Conservation (phyloP, 2,329 filamentous ascomycete species). For the Aspergillus hortae region DNA sequence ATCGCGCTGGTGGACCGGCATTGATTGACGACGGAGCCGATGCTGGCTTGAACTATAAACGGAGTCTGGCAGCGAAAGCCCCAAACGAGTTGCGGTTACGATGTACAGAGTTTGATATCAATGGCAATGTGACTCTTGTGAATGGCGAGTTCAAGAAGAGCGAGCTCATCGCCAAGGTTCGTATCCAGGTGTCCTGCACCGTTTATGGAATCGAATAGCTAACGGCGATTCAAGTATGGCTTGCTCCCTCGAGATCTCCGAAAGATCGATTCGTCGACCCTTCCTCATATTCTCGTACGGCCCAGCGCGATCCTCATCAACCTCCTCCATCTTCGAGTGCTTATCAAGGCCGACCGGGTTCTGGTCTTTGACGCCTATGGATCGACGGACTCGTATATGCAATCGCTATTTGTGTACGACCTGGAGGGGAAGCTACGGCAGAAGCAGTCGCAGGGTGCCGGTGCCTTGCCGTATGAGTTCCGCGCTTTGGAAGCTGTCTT, state of each 20-base stretch:
- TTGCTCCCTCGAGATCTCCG: slow-evolving; percentile 89
- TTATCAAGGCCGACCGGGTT: slow-evolving; percentile 92
- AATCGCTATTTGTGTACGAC: slow-evolving; percentile 71
- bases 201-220: not conserved
- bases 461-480: slow-evolving; percentile 86
- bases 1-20: slow-evolving; percentile 56
- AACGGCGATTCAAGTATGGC: slow-evolving; percentile 63
- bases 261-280: slow-evolving; percentile 94
- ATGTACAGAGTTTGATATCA: slow-evolving; percentile 92
- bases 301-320: slow-evolving; percentile 93
- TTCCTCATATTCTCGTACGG: slow-evolving; percentile 92
- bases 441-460: slow-evolving; percentile 54
- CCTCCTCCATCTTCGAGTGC: slow-evolving; percentile 87
- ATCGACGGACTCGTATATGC: slow-evolving; percentile 21
- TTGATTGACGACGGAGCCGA: slow-evolving; percentile 59
- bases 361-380: slow-evolving; percentile 89
- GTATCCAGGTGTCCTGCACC: slow-evolving; percentile 12
- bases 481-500: slow-evolving; percentile 91
- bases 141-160: slow-evolving; percentile 98
- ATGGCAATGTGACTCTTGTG: slow-evolving; percentile 85
- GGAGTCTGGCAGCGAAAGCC: slow-evolving; percentile 69
- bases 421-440: slow-evolving; percentile 88
- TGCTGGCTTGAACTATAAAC: slow-evolving; percentile 63
- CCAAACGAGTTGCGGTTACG: slow-evolving; percentile 80
- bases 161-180: slow-evolving; percentile 89